Base-by-base conservation (phyloP, 768 basidiomycete genomes). In the Suillus luteus region DNA sequence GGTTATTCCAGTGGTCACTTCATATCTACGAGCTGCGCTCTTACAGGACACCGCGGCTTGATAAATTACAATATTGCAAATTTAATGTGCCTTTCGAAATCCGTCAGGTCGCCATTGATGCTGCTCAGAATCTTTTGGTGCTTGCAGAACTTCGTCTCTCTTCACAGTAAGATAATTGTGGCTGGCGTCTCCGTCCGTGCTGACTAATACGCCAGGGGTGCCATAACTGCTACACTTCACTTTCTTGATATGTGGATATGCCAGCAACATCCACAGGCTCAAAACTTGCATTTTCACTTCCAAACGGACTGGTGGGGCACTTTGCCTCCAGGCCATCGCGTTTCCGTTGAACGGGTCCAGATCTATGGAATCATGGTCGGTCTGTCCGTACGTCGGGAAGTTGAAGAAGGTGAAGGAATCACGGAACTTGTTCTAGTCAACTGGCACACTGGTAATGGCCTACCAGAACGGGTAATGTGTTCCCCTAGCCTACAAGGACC, bases 171-270 rank as follows among this genome's bases (percentile, higher is more conserved):
- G 74, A 63, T 22, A 12, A 11, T 58, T 12, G 3, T 2, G 24
- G 38, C 22, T 22, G 44, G 43, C 22, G 2, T 10, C 8, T 62
- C n/a, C 5, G 24, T 17, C 17, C 24, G 40, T 27, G 22, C 38
- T 58, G 55, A 58, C 24, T 9, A 19, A 17, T 17, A 58, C 10
- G 9, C 55, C 66, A 75, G 74, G 52, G 71, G 69, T 60, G 67
- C 72, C 17, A 73, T 73, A 60, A 63, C 60, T 17, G 66, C 70
- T 65, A 62, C 66, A 19, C 51, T 88, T 66, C 84, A 84, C 65
- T 79, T 88, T 63, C 82, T 85, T 64, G 78, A 86, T 69, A 72
- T 87, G 59, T 83, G 82, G 77, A 77, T 77, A n/a, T 85, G 84
- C 63, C 82, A 79, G 62, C 84, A 84, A 68, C 86, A 88, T 68